phyloP scores from a whole-genome alignment of 2,329 filamentous ascomycete species.

The Fonsecaea multimorphosa region DNA sequence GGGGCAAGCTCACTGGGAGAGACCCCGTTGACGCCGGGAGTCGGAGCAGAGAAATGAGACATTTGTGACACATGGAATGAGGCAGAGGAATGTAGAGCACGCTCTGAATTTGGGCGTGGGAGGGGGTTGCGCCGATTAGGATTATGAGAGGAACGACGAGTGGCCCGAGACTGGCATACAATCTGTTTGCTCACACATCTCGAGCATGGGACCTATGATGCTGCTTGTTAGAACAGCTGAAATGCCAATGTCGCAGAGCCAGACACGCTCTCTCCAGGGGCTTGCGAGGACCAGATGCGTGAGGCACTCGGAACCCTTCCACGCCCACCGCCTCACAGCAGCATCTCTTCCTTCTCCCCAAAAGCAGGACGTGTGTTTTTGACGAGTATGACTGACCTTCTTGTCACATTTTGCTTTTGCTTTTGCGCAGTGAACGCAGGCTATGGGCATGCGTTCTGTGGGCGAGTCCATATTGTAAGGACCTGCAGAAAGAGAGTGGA shows the following conservation, averaged over 20 bases:
- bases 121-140: constrained; percentile 37
- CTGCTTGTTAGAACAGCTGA: constrained; percentile 19
- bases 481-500: constrained; percentile 4
- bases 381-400: constrained; percentile 37
- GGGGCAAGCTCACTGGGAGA: constrained; percentile 33
- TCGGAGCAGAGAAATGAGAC: constrained; percentile 34
- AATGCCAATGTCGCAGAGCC: neutral
- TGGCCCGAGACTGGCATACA: constrained; percentile 39
- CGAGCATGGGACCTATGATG: constrained; percentile 40
- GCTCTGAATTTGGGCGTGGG: constrained; percentile 37
- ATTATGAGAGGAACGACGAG: constrained; percentile 39
- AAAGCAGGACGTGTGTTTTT: neutral
- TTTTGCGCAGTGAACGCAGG: constrained; percentile 41
- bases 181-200: constrained; percentile 41
- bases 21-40: constrained; percentile 31
- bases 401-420: constrained; percentile 43
- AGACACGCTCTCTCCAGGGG: neutral
- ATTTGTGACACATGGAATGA: constrained; percentile 39
- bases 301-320: neutral
- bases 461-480: constrained; percentile 36
- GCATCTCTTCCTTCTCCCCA: neutral
- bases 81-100: constrained; percentile 36
- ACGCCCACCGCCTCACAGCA: neutral
- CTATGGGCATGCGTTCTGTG: constrained; percentile 40
- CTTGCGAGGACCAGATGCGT: neutral